Conservation (phyloP, 192 early-diverging fungal genomes). For the Chytriomyces sp. region DNA sequence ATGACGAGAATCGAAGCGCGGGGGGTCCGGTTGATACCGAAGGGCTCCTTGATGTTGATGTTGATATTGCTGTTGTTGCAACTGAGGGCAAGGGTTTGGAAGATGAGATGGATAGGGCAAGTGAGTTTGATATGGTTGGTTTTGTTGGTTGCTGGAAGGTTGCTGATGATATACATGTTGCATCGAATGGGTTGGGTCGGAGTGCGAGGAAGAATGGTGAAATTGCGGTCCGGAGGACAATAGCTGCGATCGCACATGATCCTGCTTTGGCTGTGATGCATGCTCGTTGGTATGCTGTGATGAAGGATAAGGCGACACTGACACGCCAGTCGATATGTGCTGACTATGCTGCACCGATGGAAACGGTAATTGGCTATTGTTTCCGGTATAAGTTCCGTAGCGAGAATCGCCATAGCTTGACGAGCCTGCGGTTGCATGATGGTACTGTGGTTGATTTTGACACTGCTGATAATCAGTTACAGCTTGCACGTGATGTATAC, state of each 20-base stretch:
- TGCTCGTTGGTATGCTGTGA: neutral
- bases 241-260: neutral
- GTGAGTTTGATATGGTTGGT: no score
- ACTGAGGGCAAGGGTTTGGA: neutral
- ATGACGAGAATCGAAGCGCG: no score
- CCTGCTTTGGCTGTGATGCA: neutral
- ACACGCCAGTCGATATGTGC: neutral
- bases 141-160: neutral
- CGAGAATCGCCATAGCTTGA: neutral
- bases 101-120: no score
- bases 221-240: neutral
- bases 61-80: neutral
- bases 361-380: neutral
- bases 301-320: neutral
- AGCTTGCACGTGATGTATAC: neutral
- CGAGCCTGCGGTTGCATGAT: neutral
- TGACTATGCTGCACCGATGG: neutral
- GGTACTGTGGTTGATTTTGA: neutral
- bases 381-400: neutral
- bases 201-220: neutral
- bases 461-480: neutral
- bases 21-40: neutral
- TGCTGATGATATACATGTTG: neutral
- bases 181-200: neutral
- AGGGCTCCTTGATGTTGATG: neutral